These are phyloP conservation scores for Aspergillus hancockii DNA, from an alignment of 495 filamentous ascomycete species.

Conservation along the genomic window DNA sequence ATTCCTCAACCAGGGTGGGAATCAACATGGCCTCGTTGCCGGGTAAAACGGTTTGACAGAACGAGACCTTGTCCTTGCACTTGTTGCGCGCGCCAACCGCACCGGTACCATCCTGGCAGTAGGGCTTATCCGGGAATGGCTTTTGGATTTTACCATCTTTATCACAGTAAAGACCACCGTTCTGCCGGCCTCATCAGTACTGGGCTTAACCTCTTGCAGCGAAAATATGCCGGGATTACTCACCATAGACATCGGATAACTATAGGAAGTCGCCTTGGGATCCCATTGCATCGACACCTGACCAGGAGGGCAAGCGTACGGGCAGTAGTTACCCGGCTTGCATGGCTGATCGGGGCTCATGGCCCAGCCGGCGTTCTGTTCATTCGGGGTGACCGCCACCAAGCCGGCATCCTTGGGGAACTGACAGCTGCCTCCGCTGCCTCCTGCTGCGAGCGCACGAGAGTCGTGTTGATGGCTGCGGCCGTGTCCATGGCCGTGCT, in stretches of 20 bases:
- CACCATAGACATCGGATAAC: constrained; percentile 74
- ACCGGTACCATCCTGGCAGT: constrained; percentile 73
- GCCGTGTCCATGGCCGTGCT: constrained; percentile 36
- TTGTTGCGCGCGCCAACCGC: constrained; percentile 65
- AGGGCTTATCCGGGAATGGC: constrained; percentile 67
- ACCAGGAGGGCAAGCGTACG: constrained; percentile 75
- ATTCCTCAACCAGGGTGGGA: constrained; percentile 61
- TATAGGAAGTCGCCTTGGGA: constrained; percentile 64
- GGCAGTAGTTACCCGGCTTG: constrained; percentile 69
- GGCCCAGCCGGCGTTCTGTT: constrained; percentile 75
- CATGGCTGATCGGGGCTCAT: constrained; percentile 79
- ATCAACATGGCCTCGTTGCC: constrained; percentile 91
- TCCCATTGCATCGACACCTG: constrained; percentile 83
- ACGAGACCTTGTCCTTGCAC: constrained; percentile 59
- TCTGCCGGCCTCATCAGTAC: constrained; percentile 41
- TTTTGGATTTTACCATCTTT: constrained; percentile 65
- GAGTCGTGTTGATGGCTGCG: constrained; percentile 30
- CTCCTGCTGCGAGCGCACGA: constrained; percentile 13
- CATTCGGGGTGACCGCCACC: constrained; percentile 64
- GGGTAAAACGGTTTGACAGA: constrained; percentile 82
- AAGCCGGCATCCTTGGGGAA: constrained; percentile 71
- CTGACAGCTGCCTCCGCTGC: constrained; percentile 54
- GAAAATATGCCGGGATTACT: constrained; percentile 28
- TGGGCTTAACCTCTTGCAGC: not conserved
- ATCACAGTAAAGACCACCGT: constrained; percentile 77